Conservation (phyloP, 805 yeast genomes). For the Tetrapisispora fleetii region DNA sequence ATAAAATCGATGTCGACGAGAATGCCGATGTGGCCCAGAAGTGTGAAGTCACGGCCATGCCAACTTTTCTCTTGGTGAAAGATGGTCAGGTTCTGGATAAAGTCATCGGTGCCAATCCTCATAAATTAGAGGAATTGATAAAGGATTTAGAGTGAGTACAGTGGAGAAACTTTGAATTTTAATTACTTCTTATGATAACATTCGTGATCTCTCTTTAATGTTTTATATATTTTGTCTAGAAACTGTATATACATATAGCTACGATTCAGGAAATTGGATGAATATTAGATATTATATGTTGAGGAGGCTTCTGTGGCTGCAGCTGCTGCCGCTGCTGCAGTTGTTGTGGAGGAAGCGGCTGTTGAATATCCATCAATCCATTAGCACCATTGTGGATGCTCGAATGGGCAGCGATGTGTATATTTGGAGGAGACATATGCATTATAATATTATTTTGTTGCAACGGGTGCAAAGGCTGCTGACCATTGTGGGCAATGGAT, state of each 20-base stretch:
- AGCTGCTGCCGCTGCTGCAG: conserved; percentile 3
- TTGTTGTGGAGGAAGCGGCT: conserved; percentile 9
- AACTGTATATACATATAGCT: neutral
- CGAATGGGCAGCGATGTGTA: conserved; percentile 10
- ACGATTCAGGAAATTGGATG: neutral
- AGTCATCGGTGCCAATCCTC: conserved; percentile 52
- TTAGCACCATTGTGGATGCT: neutral
- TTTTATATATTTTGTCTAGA: neutral
- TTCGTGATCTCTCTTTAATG: too few relatives aligned
- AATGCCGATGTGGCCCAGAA: conserved; percentile 65
- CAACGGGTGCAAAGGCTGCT: conserved; percentile 18
- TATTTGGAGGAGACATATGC: conserved; percentile 12
- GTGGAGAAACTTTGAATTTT: neutral
- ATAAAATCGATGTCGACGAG: conserved; percentile 70
- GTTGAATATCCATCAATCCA: conserved; percentile 11
- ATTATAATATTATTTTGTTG: conserved; percentile 13
- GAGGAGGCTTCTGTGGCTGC: conserved; percentile 4
- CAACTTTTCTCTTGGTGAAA: conserved; percentile 57
- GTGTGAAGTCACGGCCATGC: conserved; percentile 57
- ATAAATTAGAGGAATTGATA: conserved; percentile 27
- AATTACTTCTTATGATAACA: neutral
- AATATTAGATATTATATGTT: neutral
- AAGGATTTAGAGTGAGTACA: conserved; percentile 10
- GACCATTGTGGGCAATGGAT: neutral
- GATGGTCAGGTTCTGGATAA: conserved; percentile 48